A percentile compares a stretch with the other conserved stretches of the same genome.
These are phyloP conservation scores for Ophiostoma himal-ulmi DNA, from an alignment of 2,329 filamentous ascomycete genomes.

Conservation along the genomic window DNA sequence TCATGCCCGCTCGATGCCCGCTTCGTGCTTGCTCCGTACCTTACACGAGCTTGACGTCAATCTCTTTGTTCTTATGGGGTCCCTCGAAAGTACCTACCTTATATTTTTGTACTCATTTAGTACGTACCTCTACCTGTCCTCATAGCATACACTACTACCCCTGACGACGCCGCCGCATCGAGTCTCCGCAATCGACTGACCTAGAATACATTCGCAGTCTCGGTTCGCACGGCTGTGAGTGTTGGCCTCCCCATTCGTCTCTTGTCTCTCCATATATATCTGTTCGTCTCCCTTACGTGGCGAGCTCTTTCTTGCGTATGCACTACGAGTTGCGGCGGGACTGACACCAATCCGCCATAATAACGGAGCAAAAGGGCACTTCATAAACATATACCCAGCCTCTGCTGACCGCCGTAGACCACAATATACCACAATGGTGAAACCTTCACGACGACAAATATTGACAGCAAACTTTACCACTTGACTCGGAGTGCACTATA, in stretches of 20 bases:
- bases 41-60: slow-evolving; percentile 3
- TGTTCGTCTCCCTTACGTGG: slow-evolving; percentile 4
- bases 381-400: not conserved
- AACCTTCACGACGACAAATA: not conserved
- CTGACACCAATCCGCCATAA: not conserved
- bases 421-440: not conserved
- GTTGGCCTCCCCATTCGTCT: not conserved
- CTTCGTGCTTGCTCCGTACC: not conserved
- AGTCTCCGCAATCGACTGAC: slow-evolving; percentile 1
- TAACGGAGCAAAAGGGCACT: not conserved
- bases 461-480: not conserved
- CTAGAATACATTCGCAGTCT: not conserved
- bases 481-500: not conserved
- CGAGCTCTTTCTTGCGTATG: slow-evolving; percentile 2
- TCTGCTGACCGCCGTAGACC: not conserved
- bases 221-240: slow-evolving; percentile 2
- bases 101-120: not conserved
- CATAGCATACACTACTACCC: not conserved
- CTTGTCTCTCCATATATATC: not conserved
- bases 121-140: not conserved
- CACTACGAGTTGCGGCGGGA: not conserved
- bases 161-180: slow-evolving; percentile 6
- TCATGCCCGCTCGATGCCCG: not conserved
- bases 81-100: not conserved
- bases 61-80: slow-evolving; percentile 8